Percentiles rank a stretch among this genome's conserved stretches.
These are phyloP conservation scores for Puya raimondii DNA, from an alignment of 176 grass and related monocot species.

Conservation along the genomic window DNA sequence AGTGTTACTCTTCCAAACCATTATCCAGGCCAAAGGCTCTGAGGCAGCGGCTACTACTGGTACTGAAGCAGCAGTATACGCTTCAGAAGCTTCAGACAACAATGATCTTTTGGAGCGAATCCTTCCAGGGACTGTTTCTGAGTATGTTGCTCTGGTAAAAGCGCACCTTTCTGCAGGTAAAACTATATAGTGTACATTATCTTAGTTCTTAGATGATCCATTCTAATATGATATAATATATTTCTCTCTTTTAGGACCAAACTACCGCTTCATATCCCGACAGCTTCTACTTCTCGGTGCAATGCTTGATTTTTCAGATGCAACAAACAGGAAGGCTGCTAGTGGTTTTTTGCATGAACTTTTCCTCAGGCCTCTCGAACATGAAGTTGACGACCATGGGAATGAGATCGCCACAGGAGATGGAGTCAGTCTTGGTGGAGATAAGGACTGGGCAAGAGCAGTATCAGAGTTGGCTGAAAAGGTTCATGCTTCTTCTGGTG, in stretches of 20 bases:
- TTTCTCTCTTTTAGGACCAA: conserved; percentile 46
- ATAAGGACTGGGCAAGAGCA: conserved; percentile 70
- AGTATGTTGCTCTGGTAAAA: conserved; percentile 82
- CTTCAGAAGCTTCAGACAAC: conserved; percentile 89
- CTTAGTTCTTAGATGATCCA: too few species aligned
- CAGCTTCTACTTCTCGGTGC: conserved; percentile 80
- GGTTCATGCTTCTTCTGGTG: conserved; percentile 65
- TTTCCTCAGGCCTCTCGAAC: conserved; percentile 59
- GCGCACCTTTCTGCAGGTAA: conserved; percentile 94
- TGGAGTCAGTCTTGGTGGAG: conserved; percentile 81
- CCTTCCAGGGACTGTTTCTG: conserved; percentile 67
- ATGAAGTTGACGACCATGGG: conserved; percentile 66
- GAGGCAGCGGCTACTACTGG: conserved; percentile 87
- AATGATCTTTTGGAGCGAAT: conserved; percentile 81
- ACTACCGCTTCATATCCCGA: conserved; percentile 61
- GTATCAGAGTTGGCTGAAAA: conserved; percentile 66
- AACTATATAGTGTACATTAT: conserved; percentile 9
- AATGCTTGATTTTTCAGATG: conserved; percentile 94
- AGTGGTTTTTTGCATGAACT: conserved; percentile 69
- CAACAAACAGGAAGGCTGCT: conserved; percentile 58
- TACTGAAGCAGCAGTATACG: conserved; percentile 91
- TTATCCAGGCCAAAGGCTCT: conserved; percentile 64
- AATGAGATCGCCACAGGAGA: conserved; percentile 76
- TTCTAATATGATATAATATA: too few species aligned
- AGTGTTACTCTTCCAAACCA: background rate